Conservation (phyloP, 2,329 filamentous ascomycete species). For the Penicillium freii region DNA sequence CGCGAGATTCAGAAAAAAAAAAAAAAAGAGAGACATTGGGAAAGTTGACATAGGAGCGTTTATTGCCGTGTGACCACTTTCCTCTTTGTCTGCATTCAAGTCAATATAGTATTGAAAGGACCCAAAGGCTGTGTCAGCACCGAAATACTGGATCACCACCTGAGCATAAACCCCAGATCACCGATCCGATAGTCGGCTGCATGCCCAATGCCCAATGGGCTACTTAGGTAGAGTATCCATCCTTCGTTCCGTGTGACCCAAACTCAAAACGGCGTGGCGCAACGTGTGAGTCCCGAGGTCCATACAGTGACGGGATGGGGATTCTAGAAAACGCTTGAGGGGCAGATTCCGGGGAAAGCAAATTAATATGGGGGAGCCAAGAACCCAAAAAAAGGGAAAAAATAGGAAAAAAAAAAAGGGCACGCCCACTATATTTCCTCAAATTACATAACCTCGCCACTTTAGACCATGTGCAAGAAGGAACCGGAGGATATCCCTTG, state of each 20-base stretch:
- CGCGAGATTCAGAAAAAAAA: background rate
- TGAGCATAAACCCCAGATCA: conserved; percentile 3
- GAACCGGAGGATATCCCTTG: conserved; percentile 10
- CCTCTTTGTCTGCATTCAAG: background rate
- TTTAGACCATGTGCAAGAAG: conserved; percentile 2
- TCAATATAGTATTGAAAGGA: background rate
- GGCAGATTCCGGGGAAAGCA: conserved; percentile 9
- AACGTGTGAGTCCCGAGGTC: conserved; percentile 15
- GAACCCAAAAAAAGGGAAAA: background rate
- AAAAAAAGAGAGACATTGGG: background rate
- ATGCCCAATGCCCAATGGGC: conserved; percentile 12
- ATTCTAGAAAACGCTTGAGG: conserved; percentile 19
- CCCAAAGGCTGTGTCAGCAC: background rate
- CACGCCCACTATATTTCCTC: background rate
- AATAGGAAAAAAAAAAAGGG: background rate
- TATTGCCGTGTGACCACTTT: background rate
- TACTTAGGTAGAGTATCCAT: background rate
- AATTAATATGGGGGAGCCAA: conserved; percentile 6
- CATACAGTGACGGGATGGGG: conserved; percentile 1
- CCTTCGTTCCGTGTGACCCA: conserved; percentile 17
- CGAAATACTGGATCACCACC: conserved; percentile 7
- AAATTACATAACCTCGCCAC: background rate
- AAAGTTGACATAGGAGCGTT: background rate
- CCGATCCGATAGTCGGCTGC: conserved; percentile 8
- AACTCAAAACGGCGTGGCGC: conserved; percentile 25